Conservation (phyloP, 2,329 filamentous ascomycete species). For the Chrysoporthe puriensis region DNA sequence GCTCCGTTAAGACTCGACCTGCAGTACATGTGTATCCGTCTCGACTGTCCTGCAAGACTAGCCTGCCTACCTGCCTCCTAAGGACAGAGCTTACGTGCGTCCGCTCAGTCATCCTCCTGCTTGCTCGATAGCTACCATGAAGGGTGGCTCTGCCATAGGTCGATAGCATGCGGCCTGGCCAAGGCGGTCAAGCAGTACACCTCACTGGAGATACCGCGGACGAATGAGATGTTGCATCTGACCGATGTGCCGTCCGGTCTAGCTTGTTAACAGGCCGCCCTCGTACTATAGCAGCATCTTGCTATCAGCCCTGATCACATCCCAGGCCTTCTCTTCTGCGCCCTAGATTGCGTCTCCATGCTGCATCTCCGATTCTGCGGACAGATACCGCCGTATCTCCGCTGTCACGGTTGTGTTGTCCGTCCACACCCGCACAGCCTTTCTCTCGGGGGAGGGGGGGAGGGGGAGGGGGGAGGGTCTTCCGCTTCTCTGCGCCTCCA, state of each 20-base stretch:
- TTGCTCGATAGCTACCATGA: not conserved
- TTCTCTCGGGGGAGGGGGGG: not conserved
- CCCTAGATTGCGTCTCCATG: not conserved
- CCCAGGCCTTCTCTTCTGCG: not conserved
- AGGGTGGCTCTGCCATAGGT: not conserved
- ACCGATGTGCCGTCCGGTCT: not conserved
- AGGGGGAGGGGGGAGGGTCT: not conserved
- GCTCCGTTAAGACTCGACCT: not conserved
- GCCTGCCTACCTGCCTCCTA: not conserved
- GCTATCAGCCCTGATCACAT: not conserved
- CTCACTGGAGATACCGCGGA: not conserved
- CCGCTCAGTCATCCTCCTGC: not conserved
- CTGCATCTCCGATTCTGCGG: not conserved
- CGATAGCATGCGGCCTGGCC: not conserved
- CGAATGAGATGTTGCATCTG: not conserved
- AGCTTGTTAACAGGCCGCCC: not conserved
- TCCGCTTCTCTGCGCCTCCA: not conserved
- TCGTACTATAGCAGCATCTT: not conserved
- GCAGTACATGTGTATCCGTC: not conserved
- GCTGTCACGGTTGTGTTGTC: no score
- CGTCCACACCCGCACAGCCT: not conserved
- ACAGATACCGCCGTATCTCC: not conserved
- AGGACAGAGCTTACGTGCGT: not conserved
- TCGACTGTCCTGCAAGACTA: not conserved
- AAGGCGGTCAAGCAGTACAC: slow-evolving; percentile 2